Conservation (phyloP, 306 rosid genomes). For the Boehmeria nivea region DNA sequence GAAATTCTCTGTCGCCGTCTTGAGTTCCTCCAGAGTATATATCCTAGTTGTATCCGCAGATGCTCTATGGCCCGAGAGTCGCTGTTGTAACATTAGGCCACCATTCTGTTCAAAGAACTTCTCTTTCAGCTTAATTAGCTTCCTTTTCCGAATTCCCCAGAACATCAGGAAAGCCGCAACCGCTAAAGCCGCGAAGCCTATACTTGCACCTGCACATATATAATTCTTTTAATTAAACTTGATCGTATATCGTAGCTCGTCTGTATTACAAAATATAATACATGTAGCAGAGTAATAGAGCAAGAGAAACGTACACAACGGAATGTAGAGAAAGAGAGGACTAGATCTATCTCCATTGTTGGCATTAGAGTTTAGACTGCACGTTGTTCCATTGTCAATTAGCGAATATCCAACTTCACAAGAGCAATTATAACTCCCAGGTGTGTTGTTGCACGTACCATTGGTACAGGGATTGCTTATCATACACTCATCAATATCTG, state of each 20-base stretch:
- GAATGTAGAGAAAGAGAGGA: not conserved
- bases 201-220: constrained; percentile 2
- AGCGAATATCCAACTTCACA: not conserved
- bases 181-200: not conserved
- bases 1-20: constrained; percentile 5
- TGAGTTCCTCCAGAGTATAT: constrained; percentile 1
- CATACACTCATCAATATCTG: constrained; percentile 1
- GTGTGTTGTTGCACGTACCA: not conserved
- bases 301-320: not conserved
- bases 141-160: not conserved
- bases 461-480: not conserved
- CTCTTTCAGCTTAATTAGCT: not conserved
- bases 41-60: not conserved
- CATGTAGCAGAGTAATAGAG: too few species aligned
- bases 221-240: not conserved
- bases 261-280: not conserved
- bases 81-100: constrained; percentile 6
- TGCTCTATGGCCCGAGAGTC: constrained; percentile 1
- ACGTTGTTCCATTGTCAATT: not conserved
- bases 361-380: not conserved
- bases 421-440: not conserved
- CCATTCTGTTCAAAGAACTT: constrained; percentile 19
- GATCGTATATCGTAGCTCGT: too few species aligned
- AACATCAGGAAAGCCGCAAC: not conserved
- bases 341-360: not conserved